Percentiles rank a stretch among this genome's conserved stretches.
phyloP scores from a whole-genome alignment of 1,284 basidiomycete genomes.

The Neolentinus lepideus region DNA sequence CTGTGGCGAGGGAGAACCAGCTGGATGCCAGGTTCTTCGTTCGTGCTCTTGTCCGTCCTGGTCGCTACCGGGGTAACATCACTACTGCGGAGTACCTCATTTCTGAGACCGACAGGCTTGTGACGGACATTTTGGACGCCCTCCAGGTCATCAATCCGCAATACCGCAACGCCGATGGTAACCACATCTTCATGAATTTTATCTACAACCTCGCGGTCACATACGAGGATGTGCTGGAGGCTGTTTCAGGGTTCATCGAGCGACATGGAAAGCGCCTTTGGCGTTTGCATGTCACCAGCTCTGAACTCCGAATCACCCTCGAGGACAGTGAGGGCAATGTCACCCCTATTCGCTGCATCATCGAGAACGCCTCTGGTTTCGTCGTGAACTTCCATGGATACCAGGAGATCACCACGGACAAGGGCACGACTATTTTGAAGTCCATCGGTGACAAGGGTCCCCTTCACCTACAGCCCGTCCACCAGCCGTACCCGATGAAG shows the following conservation, averaged over 20 bases:
- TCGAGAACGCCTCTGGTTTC: slow-evolving; percentile 98
- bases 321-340: slow-evolving; percentile 92
- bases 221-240: slow-evolving; percentile 94
- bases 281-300: slow-evolving; percentile 96
- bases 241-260: slow-evolving; percentile 96
- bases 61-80: slow-evolving; percentile 87
- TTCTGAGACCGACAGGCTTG: slow-evolving; percentile 95
- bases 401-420: slow-evolving; percentile 96
- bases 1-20: slow-evolving; percentile 91
- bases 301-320: slow-evolving; percentile 93
- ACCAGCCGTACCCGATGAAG: slow-evolving; percentile 92
- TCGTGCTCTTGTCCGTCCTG: slow-evolving; percentile 92
- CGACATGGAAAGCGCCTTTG: slow-evolving; percentile 97
- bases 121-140: slow-evolving; percentile 91
- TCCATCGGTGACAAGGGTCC: slow-evolving; percentile 95
- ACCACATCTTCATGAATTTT: slow-evolving; percentile 98
- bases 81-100: slow-evolving; percentile 95
- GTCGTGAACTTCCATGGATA: slow-evolving; percentile 99
- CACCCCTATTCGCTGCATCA: slow-evolving; percentile 93
- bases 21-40: slow-evolving; percentile 98
- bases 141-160: slow-evolving; percentile 88
- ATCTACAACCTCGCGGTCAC: slow-evolving; percentile 94
- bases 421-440: slow-evolving; percentile 90
- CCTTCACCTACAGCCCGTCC: slow-evolving; percentile 88
- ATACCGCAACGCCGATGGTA: slow-evolving; percentile 87